Evolutionary conservation across 2,329 filamentous ascomycete species (phyloP), one percentile per base, ranked within the genome.

Genomic region (Lithohypha guttulata): DNA sequence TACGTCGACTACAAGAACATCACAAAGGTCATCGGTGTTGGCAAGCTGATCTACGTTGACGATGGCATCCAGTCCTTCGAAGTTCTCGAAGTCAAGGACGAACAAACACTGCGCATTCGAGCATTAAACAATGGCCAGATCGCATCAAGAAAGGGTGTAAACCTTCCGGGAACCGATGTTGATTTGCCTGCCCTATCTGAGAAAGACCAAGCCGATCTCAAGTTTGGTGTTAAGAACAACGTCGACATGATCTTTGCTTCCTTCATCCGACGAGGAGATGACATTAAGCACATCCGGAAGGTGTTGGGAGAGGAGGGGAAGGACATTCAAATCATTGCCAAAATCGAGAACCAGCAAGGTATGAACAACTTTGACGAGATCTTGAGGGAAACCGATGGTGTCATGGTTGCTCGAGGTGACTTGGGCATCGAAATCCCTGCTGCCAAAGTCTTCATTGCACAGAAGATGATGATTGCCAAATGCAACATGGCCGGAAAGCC

Each of bases 401-500:
- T 98, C 71, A 98, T 98, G 91, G 91, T 98, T 53, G 91, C 91
- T 57, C 89, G 91, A 77, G 91, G 91, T 70, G 91, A 96, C 60
- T 71, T 94, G 50, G 91, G 91, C 72, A 98, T 98, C 56, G 91
- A 98, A 70, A 98, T 98, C 55, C 89, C 91, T 34, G 89, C 91
- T 46, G 85, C 89, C 50, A 91, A 98, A 74, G 91, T 98, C 52
- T 98, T 98, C 67, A 85, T 93, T 53, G 91, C 91, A 42, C 91
- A 98, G 75, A 98, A 98, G 82, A 98, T 98, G 84, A 87, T 98
- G 77, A 98, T 98, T 66, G 87, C 91, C 68, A 96, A 96, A 80
- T 98, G 91, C 79, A 98, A 98, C 74, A 79, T 95, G 60, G 87
- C 86, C 53, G 91, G 91, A 66, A 98, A 98, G 77, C 91, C 91